Percentiles rank a stretch among this genome's conserved stretches.
Conservation (phyloP, 1,139 yeast species). For the Casaregolazyma lundiana region DNA sequence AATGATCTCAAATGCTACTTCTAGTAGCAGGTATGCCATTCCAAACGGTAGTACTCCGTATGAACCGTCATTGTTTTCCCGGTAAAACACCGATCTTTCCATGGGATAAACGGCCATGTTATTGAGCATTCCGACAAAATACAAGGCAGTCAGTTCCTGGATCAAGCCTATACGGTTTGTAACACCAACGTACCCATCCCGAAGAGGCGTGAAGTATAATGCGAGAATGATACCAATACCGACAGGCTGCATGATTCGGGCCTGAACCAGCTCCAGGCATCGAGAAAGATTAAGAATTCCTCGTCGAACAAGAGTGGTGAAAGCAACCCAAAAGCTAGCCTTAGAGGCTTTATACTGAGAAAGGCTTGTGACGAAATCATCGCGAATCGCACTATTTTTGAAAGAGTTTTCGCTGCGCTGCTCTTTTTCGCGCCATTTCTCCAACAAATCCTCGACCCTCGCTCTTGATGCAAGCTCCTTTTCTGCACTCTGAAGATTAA, state of each 20-base stretch:
- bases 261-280: conserved; percentile 56
- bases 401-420: background rate
- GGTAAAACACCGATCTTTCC: conserved; percentile 71
- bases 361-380: conserved; percentile 10
- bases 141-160: conserved; percentile 68
- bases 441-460: conserved; percentile 30
- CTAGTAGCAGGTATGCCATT: conserved; percentile 58
- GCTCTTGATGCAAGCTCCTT: conserved; percentile 37
- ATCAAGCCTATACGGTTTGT: conserved; percentile 66
- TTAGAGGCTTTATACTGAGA: conserved; percentile 23
- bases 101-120: conserved; percentile 70
- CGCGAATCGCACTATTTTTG: background rate
- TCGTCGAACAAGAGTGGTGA: conserved; percentile 40
- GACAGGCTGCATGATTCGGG: conserved; percentile 63
- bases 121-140: conserved; percentile 75
- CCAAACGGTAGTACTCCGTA: conserved; percentile 67
- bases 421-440: conserved; percentile 24
- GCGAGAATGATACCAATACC: conserved; percentile 65
- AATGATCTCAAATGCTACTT: conserved; percentile 66
- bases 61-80: conserved; percentile 70
- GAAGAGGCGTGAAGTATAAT: conserved; percentile 67
- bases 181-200: conserved; percentile 54
- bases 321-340: conserved; percentile 38
- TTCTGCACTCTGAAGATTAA: conserved; percentile 35
- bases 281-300: conserved; percentile 53